These are phyloP conservation scores for Niveomyces coronatus DNA, from an alignment of 2,329 filamentous ascomycete genomes.

Conservation along the genomic window DNA sequence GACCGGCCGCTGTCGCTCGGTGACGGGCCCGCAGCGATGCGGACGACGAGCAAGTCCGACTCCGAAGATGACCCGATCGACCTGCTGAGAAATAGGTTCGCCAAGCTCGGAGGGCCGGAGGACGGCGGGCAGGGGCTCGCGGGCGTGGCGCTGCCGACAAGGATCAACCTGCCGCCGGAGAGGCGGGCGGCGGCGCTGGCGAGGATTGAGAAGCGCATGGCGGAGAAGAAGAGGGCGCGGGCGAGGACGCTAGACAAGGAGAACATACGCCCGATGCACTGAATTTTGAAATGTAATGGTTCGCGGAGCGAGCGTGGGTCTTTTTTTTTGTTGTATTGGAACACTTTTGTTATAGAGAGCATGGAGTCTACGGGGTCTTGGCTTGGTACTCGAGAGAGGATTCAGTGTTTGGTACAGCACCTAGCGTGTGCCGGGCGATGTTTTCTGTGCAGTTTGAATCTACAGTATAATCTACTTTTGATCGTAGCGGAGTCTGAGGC, in stretches of 20 bases:
- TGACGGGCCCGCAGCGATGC: neutral
- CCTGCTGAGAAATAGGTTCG: constrained; percentile 34
- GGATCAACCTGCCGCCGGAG: constrained; percentile 37
- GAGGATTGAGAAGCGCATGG: constrained; percentile 41
- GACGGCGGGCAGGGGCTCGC: constrained; percentile 22
- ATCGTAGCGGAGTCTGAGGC: too few species aligned
- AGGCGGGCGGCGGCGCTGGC: constrained; percentile 44
- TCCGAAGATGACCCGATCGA: constrained; percentile 30
- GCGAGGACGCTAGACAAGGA: constrained; percentile 36
- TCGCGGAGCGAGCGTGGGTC: too few species aligned
- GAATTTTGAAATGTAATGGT: too few species aligned
- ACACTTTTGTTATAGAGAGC: neutral
- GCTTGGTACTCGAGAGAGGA: too few species aligned
- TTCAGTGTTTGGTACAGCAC: too few species aligned
- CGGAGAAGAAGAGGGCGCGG: constrained; percentile 34
- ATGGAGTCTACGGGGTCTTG: neutral
- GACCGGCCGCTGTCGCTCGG: neutral
- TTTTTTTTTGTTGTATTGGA: too few species aligned
- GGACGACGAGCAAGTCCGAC: neutral
- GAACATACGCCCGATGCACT: constrained; percentile 32
- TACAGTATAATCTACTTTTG: too few species aligned
- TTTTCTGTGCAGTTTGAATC: too few species aligned
- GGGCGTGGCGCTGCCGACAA: constrained; percentile 28
- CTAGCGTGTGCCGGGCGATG: too few species aligned
- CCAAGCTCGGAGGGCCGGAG: constrained; percentile 32